These are phyloP conservation scores for Aspergillus pseudotamarii DNA, from an alignment of 2,329 filamentous ascomycete species.

Conservation along the genomic window DNA sequence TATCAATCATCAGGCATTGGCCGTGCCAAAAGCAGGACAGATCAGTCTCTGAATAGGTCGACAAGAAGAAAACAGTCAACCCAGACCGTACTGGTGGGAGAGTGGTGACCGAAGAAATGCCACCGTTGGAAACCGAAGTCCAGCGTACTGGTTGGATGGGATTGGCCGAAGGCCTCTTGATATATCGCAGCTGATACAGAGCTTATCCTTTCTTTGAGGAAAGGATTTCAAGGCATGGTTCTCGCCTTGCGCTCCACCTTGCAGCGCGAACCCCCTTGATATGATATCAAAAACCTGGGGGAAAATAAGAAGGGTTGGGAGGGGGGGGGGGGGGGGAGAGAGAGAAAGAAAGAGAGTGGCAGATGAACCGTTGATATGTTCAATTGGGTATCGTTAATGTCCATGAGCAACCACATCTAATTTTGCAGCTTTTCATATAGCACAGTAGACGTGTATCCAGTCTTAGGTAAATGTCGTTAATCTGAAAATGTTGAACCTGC, in stretches of 20 bases:
- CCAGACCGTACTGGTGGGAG: conserved; percentile 14
- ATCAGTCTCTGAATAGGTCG: conserved; percentile 20
- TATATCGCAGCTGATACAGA: conserved; percentile 58
- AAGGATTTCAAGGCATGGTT: conserved; percentile 53
- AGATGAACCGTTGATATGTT: conserved; percentile 12
- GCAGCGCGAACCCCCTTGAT: conserved; percentile 45
- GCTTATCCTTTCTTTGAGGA: conserved; percentile 41
- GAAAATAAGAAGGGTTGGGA: no score
- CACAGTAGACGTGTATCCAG: background rate
- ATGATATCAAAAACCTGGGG: conserved; percentile 6
- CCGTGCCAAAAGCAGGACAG: conserved; percentile 19
- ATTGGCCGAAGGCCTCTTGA: conserved; percentile 32
- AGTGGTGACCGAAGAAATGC: conserved; percentile 7
- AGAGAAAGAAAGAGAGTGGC: conserved; percentile 11
- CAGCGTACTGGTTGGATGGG: conserved; percentile 17
- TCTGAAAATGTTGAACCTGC: background rate
- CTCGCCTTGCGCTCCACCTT: conserved; percentile 58
- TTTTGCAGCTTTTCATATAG: background rate
- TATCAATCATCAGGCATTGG: background rate
- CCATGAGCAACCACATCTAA: conserved; percentile 5
- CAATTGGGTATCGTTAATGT: conserved; percentile 32
- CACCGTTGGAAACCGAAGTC: conserved; percentile 13
- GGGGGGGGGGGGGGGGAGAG: background rate
- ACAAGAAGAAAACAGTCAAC: conserved; percentile 10
- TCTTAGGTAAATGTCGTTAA: background rate